Evolutionary conservation across 164 flowering plant species (phyloP), one percentile per base, ranked within the genome.

Genomic region (Kingdonia uniflora): DNA sequence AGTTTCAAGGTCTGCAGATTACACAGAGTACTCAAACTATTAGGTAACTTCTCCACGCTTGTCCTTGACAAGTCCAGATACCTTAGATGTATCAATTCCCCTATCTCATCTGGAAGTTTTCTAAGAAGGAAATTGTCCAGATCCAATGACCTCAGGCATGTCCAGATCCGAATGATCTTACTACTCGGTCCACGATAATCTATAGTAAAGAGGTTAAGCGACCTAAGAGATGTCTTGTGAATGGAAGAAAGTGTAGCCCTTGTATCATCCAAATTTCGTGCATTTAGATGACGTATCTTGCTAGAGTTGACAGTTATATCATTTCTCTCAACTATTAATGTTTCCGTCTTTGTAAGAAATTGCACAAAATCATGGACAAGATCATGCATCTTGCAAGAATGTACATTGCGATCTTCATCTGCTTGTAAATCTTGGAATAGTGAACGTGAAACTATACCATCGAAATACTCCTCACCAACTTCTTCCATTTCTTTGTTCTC

Each of bases 341-440:
- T 24, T 26, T 49, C 33, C 2, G 10, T 25, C 8, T 17, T 35
- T 29, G 54, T 6, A 14, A 51, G 21, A 11, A 16, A 19, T 35
- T 51, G 41, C 7, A 40, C 45, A 11, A 39, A 16, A 52, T 52
- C 56, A 39, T 51, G 41, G 4, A 40, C 45, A 11, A 39, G 17
- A 52, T 52, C 56, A 39, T 52, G 56, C 44, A 52, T 52, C 45
- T 38, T 22, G 44, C 25, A 52, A 11, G 13, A 38, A 11, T 5
- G 12, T 20, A 39, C 35, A 11, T 21, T 15, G 12, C 20, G 20
- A 49, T 25, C 2, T 5, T n/a, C 38, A 49, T 49, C 38, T 11
- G 6, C 13, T 3, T 23, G 1, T 10, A 49, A 3, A 5, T 38
- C 33, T 39, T 52, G 56, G 45, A 52, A 52, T 6, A 52, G 20